Base-by-base conservation (phyloP, 768 basidiomycete species). In the Kwoniella botswanensis region DNA sequence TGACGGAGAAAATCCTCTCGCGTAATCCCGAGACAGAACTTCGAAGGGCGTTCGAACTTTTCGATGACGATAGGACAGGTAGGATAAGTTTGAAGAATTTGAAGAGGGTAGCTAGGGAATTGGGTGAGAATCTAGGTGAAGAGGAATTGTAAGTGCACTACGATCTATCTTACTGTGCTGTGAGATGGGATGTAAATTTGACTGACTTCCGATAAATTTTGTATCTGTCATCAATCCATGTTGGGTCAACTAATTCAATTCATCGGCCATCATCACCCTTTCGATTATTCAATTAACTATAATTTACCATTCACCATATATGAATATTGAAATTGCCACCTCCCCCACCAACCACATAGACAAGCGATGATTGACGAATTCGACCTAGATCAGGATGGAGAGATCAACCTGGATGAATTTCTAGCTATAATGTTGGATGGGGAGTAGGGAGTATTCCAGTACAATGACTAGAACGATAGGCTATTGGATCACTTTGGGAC, bases 301-400 rank as follows among this genome's bases (percentile, higher is more conserved):
- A n/a, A n/a, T n/a, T n/a, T n/a, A n/a, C n/a, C n/a, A n/a, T n/a
- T n/a, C n/a, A n/a, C n/a, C n/a, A n/a, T n/a, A n/a, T n/a, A n/a
- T n/a, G n/a, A n/a, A n/a, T n/a, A n/a, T n/a, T n/a, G n/a, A n/a
- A n/a, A n/a, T n/a, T n/a, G n/a, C n/a, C n/a, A 35, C 75, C 75
- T 70, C 29, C 15, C 4, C 29, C 1, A 44, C 35, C 41, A n/a
- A 24, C 29, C 24, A 65, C n/a, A 69, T 76, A 98, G 96, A 75
- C 94, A 98, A 89, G 97, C 97, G 24, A 99, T 99, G 97, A 99
- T 99, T 80, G 97, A 99, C 78, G 97, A 99, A 85, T 99, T 99
- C 81, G 97, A 99, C 84, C 89, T 99, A 26, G 97, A 99, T 85
- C 91, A 94, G 82, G 97, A 99, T 75, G 94, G 95, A 35, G 96